phyloP scores from a whole-genome alignment of 495 filamentous ascomycete genomes.

The Neurospora africana region DNA sequence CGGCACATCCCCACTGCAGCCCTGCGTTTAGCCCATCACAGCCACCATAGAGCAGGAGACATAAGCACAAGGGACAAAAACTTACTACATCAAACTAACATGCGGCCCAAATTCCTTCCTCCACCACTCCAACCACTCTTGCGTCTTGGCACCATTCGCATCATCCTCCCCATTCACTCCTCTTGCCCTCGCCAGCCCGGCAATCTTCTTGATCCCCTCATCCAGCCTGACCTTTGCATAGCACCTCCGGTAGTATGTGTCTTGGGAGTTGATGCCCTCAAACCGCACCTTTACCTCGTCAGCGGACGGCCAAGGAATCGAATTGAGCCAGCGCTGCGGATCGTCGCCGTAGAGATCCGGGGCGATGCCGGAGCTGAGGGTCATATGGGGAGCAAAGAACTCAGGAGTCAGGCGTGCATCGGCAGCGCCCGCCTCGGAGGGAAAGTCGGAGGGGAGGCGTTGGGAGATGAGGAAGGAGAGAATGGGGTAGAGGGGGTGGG shows the following conservation, averaged over 20 bases:
- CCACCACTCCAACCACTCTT: constrained; percentile 19
- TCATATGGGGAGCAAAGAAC: constrained; percentile 22
- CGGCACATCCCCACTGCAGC: constrained; percentile 13
- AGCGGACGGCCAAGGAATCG: constrained; percentile 5
- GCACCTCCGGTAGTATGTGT: constrained; percentile 20
- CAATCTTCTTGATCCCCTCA: constrained; percentile 12
- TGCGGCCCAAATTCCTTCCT: constrained; percentile 16
- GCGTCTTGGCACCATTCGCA: constrained; percentile 8
- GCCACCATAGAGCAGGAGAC: neutral
- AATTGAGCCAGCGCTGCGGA: constrained; percentile 20
- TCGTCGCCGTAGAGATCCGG: constrained; percentile 8
- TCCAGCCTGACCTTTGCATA: constrained; percentile 11
- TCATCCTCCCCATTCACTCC: constrained; percentile 12
- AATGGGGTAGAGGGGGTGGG: constrained; percentile 12
- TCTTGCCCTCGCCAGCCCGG: constrained; percentile 11
- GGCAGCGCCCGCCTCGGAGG: constrained; percentile 7
- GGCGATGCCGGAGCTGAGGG: constrained; percentile 17
- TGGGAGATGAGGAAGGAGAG: constrained; percentile 15
- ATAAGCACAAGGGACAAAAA: neutral
- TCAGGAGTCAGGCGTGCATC: constrained; percentile 5
- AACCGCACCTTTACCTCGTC: constrained; percentile 11
- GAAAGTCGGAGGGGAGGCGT: constrained; percentile 17
- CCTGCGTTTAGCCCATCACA: neutral
- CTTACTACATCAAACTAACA: constrained; percentile 25
- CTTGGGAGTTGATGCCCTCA: constrained; percentile 10